A percentile compares a stretch with the other conserved stretches of the same genome.
phyloP scores from a whole-genome alignment of 1,284 basidiomycete species.

The Amylostereum chailletii region DNA sequence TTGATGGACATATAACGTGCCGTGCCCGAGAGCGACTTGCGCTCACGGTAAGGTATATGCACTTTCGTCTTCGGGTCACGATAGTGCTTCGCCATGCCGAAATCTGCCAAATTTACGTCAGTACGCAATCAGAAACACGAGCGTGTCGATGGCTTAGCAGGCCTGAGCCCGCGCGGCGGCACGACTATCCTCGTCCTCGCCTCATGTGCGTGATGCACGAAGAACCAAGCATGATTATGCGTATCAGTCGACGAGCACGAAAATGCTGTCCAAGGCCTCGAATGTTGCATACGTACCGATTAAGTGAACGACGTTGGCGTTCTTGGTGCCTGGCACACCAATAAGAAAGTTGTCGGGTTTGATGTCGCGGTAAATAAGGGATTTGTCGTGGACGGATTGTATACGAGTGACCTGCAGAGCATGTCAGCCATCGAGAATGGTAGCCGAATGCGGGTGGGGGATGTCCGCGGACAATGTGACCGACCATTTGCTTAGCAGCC shows the following conservation, averaged over 20 bases:
- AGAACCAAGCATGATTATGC: too few relatives aligned
- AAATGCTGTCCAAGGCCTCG: too few relatives aligned
- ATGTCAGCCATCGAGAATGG: neutral
- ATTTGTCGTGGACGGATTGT: slow-evolving; percentile 96
- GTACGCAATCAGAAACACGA: too few relatives aligned
- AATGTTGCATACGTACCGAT: slow-evolving; percentile 50
- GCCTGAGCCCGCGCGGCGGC: too few relatives aligned
- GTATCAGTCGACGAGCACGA: too few relatives aligned
- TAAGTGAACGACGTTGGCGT: slow-evolving; percentile 84
- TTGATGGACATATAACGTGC: slow-evolving; percentile 99
- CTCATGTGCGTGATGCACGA: too few relatives aligned
- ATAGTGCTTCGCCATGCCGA: slow-evolving; percentile 98
- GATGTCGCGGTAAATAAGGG: slow-evolving; percentile 98
- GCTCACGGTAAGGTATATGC: slow-evolving; percentile 97
- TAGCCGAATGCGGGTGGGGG: neutral
- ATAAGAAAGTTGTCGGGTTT: slow-evolving; percentile 99
- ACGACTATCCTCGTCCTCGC: too few relatives aligned
- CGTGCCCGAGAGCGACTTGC: slow-evolving; percentile 95
- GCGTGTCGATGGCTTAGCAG: too few relatives aligned
- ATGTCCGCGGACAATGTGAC: slow-evolving; percentile 15
- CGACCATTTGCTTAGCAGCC: slow-evolving; percentile 97
- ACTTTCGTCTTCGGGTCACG: slow-evolving; percentile 96
- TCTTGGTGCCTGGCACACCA: slow-evolving; percentile 89
- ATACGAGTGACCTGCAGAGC: slow-evolving; percentile 83
- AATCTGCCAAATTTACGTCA: slow-evolving; percentile 49